Percentiles rank a stretch among this genome's conserved stretches.
These are phyloP conservation scores for Lantana camara DNA, from an alignment of 257 asterid genomes.

Conservation along the genomic window DNA sequence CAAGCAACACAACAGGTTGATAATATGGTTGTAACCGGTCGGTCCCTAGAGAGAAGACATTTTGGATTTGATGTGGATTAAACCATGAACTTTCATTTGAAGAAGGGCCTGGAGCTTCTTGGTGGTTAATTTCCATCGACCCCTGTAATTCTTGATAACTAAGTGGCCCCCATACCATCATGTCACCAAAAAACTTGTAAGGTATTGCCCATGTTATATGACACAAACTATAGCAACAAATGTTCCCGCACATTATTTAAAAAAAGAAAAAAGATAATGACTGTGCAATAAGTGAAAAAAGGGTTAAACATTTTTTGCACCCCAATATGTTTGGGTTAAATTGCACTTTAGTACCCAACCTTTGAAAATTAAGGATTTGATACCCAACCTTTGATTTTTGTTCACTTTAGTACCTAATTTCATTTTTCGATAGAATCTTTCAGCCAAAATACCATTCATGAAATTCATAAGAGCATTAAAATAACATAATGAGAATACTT, in stretches of 20 bases:
- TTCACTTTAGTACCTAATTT: too few species aligned
- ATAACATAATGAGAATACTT: too few species aligned
- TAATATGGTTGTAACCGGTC: constrained; percentile 18
- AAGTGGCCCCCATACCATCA: constrained; percentile 20
- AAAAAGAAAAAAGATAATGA: background rate
- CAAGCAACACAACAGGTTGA: constrained; percentile 23
- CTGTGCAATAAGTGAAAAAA: too few species aligned
- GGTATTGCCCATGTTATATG: constrained; percentile 17
- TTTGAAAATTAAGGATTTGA: too few species aligned
- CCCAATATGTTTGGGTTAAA: too few species aligned
- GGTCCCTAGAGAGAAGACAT: constrained; percentile 21
- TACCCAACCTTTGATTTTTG: too few species aligned
- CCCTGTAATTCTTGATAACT: constrained; percentile 13
- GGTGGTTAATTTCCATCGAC: constrained; percentile 29
- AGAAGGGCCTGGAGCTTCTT: constrained; percentile 22
- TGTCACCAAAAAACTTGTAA: constrained; percentile 15
- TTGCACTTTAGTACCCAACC: too few species aligned
- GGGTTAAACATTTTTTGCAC: too few species aligned
- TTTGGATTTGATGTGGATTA: constrained; percentile 20
- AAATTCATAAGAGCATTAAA: too few species aligned
- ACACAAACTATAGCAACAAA: background rate
- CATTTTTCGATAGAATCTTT: too few species aligned
- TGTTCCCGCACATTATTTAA: too few species aligned
- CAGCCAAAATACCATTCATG: too few species aligned
- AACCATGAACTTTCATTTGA: constrained; percentile 10